Evolutionary conservation across 805 yeast genomes (phyloP).

Genomic region (Ogataea ramenticola): DNA sequence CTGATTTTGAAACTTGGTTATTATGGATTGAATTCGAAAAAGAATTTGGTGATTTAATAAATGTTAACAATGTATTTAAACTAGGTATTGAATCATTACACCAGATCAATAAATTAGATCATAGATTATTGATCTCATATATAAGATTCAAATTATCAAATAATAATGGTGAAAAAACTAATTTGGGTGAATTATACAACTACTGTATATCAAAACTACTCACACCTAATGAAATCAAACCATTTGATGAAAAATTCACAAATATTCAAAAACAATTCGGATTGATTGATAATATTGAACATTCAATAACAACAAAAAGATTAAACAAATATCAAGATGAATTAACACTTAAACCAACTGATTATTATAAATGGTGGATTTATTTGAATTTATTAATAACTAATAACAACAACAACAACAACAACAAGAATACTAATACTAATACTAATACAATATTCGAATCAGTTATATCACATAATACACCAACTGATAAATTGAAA

Average conservation of each 20-base stretch:
- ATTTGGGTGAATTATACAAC: constrained; percentile 1
- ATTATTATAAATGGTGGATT: constrained; percentile 82
- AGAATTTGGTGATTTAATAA: constrained; percentile 34
- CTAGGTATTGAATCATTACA: constrained; percentile 52
- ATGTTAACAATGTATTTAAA: constrained; percentile 59
- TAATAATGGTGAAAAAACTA: background rate
- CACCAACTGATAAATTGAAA: no score
- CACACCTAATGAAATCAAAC: constrained; percentile 20
- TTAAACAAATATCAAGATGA: constrained; percentile 45
- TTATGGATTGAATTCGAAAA: constrained; percentile 72
- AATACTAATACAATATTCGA: no score
- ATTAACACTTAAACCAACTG: constrained; percentile 38
- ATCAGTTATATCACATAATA: no score
- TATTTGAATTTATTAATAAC: constrained; percentile 48
- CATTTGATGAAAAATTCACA: constrained; percentile 36
- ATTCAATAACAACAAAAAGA: constrained; percentile 46
- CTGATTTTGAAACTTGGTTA: constrained; percentile 55
- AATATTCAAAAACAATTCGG: constrained; percentile 66
- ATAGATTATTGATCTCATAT: constrained; percentile 43
- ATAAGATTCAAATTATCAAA: constrained; percentile 24
- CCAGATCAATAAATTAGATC: constrained; percentile 24
- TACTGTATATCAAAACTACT: constrained; percentile 11
- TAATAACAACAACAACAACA: constrained; percentile 9
- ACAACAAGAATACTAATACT: constrained; percentile 5
- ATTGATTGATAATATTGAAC: constrained; percentile 42